phyloP scores from a whole-genome alignment of 495 filamentous ascomycete genomes.

The Thermochaetoides thermophila region DNA sequence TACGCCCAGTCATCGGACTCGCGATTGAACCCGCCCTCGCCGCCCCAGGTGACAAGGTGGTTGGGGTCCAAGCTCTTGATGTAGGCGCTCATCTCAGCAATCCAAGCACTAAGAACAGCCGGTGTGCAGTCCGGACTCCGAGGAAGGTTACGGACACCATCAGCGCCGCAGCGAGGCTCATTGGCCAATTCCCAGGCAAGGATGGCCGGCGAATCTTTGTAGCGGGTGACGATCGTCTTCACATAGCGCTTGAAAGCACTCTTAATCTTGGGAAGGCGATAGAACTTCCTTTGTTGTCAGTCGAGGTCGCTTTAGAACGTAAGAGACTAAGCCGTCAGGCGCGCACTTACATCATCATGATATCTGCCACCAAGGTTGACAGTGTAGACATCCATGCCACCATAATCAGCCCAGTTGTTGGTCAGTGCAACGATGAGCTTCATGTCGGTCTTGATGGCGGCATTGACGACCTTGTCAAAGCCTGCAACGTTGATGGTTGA shows the following conservation, averaged over 20 bases:
- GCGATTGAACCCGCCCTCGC: slow-evolving; percentile 34
- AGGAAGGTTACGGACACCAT: slow-evolving; percentile 23
- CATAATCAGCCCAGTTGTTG: slow-evolving; percentile 42
- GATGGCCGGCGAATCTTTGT: slow-evolving; percentile 33
- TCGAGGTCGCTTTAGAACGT: slow-evolving; percentile 3
- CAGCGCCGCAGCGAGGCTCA: slow-evolving; percentile 35
- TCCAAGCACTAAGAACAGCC: slow-evolving; percentile 29
- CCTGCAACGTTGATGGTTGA: slow-evolving; percentile 42
- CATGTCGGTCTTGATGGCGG: slow-evolving; percentile 40
- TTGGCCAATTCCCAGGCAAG: slow-evolving; percentile 44
- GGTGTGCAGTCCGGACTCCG: slow-evolving; percentile 30
- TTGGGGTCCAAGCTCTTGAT: slow-evolving; percentile 35
- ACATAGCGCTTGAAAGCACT: slow-evolving; percentile 38
- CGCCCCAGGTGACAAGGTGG: slow-evolving; percentile 39
- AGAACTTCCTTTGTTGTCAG: too few relatives aligned
- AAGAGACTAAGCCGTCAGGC: not conserved
- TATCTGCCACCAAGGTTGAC: slow-evolving; percentile 23
- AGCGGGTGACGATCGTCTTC: slow-evolving; percentile 32
- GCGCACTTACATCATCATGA: slow-evolving; percentile 19
- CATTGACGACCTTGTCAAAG: slow-evolving; percentile 51
- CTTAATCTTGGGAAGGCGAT: slow-evolving; percentile 24
- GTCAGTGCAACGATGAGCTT: slow-evolving; percentile 42
- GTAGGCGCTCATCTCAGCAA: slow-evolving; percentile 30
- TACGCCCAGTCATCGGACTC: slow-evolving; percentile 43
- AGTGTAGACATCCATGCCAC: slow-evolving; percentile 32